These are phyloP conservation scores for Meripilus lineatus DNA, from an alignment of 1,284 basidiomycete species.

Conservation along the genomic window DNA sequence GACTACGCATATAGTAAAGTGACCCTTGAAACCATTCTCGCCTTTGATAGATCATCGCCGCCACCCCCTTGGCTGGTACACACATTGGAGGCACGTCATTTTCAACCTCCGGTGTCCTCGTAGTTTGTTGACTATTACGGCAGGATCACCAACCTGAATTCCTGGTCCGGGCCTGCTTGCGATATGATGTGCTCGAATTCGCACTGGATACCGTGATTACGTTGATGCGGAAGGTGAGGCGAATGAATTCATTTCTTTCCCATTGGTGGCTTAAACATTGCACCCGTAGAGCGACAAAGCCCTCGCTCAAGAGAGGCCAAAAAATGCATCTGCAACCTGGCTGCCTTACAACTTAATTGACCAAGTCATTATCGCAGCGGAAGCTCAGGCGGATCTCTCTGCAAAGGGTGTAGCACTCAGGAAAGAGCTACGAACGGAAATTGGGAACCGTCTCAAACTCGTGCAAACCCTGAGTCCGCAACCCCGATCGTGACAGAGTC, in stretches of 20 bases:
- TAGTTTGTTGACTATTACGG: constrained; percentile 11
- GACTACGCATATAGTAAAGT: constrained; percentile 74
- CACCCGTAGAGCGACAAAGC: constrained; percentile 49
- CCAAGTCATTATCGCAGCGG: constrained; percentile 71
- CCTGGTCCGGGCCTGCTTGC: constrained; percentile 69
- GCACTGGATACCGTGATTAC: constrained; percentile 72
- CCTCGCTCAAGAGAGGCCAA: constrained; percentile 50
- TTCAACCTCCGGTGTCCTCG: constrained; percentile 8
- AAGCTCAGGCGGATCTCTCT: constrained; percentile 46
- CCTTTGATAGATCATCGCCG: constrained; percentile 52
- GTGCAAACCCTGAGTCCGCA: constrained; percentile 56
- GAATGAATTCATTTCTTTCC: constrained; percentile 2
- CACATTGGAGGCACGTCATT: constrained; percentile 56
- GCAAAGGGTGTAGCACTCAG: constrained; percentile 36
- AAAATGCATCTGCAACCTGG: constrained; percentile 62
- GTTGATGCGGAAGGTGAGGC: constrained; percentile 68
- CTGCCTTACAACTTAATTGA: constrained; percentile 86
- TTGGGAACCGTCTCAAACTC: constrained; percentile 56
- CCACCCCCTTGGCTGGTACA: constrained; percentile 83
- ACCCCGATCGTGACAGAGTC: no score
- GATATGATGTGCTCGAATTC: constrained; percentile 75
- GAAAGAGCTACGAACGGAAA: constrained; percentile 48
- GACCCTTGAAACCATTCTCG: constrained; percentile 73
- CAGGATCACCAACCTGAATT: constrained; percentile 74
- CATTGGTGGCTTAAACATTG: constrained; percentile 9